Conservation (phyloP, 306 rosid species). For the Mimosa pudica region DNA sequence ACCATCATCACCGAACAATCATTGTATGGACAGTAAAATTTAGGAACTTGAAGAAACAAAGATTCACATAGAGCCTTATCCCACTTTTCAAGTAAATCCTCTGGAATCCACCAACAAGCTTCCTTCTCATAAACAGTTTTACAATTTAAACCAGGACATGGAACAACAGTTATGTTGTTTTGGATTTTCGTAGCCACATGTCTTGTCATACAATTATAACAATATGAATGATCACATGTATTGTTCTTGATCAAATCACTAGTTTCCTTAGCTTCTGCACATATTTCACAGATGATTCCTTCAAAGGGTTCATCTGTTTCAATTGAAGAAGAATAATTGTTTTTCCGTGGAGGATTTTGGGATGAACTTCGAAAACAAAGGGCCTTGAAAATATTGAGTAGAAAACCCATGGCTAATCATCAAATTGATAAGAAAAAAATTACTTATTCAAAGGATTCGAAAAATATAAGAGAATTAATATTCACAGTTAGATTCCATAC, state of each 20-base stretch:
- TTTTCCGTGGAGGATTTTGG: too few relatives aligned
- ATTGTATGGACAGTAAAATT: too few relatives aligned
- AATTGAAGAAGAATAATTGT: not conserved
- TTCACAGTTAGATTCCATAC: too few relatives aligned
- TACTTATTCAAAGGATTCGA: too few relatives aligned
- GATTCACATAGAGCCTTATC: conserved; percentile 45
- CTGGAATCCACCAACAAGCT: conserved; percentile 49
- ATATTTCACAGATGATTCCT: conserved; percentile 47
- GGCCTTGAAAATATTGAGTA: too few relatives aligned
- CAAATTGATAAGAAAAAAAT: too few relatives aligned
- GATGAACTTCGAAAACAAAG: not conserved
- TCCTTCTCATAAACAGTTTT: conserved; percentile 44
- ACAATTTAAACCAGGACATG: conserved; percentile 59
- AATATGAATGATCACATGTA: conserved; percentile 33
- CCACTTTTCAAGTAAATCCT: conserved; percentile 51
- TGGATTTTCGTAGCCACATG: conserved; percentile 59
- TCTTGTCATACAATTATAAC: conserved; percentile 49
- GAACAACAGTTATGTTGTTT: conserved; percentile 42
- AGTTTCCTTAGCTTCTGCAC: conserved; percentile 35
- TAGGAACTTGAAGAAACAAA: conserved; percentile 27
- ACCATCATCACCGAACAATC: too few relatives aligned
- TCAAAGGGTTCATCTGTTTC: conserved; percentile 14
- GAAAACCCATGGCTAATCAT: too few relatives aligned
- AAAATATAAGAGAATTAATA: too few relatives aligned
- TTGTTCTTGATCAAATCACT: conserved; percentile 41